Evolutionary conservation across 768 basidiomycete genomes (phyloP).

Genomic region (Rhodotorula sphaerocarpa): DNA sequence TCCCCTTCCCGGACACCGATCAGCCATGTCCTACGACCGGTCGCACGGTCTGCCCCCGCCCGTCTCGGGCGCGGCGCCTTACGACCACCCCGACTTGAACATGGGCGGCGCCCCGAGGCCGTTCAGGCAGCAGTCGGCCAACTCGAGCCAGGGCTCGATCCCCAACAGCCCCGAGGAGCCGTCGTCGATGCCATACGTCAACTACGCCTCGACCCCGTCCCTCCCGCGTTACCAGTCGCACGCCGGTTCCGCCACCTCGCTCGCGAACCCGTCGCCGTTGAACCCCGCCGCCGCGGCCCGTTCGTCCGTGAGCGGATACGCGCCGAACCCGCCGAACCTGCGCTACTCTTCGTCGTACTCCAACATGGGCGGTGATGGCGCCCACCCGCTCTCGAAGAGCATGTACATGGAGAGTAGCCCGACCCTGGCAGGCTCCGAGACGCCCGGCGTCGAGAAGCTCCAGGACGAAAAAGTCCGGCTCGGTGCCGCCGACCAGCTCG

Average conservation of each 20-base stretch:
- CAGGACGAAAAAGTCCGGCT: conserved; percentile 36
- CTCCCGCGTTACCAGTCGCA: conserved; percentile 33
- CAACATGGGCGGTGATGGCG: neutral
- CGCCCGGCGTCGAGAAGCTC: conserved; percentile 13
- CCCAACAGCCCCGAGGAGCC: conserved; percentile 2
- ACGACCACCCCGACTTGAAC: conserved; percentile 2
- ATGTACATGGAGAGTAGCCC: conserved; percentile 38
- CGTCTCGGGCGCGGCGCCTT: neutral
- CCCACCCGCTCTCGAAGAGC: conserved; percentile 40
- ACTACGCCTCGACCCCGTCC: conserved; percentile 21
- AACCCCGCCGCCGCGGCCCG: conserved; percentile 32
- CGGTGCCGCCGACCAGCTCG: conserved; percentile 24
- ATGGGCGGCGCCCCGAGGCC: neutral
- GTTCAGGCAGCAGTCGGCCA: conserved; percentile 21
- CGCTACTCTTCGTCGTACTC: conserved; percentile 26
- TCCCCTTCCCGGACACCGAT: no score
- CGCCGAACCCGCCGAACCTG: conserved; percentile 16
- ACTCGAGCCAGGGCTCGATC: conserved; percentile 11
- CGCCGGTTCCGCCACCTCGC: conserved; percentile 16
- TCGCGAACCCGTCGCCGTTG: conserved; percentile 31
- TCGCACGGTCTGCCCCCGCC: neutral
- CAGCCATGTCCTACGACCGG: neutral
- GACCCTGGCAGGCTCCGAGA: conserved; percentile 37
- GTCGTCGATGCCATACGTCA: conserved; percentile 20
- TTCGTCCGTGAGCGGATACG: conserved; percentile 11